Conservation (phyloP, 192 early-diverging fungal genomes). For the Geranomyces variabilis region DNA sequence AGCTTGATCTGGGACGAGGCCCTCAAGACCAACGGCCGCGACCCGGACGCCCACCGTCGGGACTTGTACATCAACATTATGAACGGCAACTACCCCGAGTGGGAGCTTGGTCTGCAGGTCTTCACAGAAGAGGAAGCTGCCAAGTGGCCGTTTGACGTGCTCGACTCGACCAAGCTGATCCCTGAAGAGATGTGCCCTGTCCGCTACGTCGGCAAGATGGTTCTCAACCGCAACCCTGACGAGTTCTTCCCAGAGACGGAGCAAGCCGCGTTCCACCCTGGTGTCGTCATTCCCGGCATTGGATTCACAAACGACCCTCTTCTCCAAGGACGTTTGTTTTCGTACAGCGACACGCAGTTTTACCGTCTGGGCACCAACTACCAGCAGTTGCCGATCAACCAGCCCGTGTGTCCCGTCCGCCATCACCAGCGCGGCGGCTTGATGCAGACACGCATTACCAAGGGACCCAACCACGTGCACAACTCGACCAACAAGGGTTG, state of each 20-base stretch:
- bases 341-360: slow-evolving; percentile 53
- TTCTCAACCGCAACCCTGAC: slow-evolving; percentile 78
- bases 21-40: slow-evolving; percentile 53
- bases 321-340: slow-evolving; percentile 84
- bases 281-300: slow-evolving; percentile 80
- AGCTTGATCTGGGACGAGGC: slow-evolving; percentile 69
- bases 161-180: slow-evolving; percentile 86
- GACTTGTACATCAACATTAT: slow-evolving; percentile 78
- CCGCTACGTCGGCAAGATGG: slow-evolving; percentile 74
- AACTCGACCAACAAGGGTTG: slow-evolving; percentile 24
- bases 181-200: slow-evolving; percentile 79
- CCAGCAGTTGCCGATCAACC: slow-evolving; percentile 81
- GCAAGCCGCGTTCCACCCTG: slow-evolving; percentile 79
- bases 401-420: slow-evolving; percentile 58
- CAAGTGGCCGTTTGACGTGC: slow-evolving; percentile 73
- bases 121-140: slow-evolving; percentile 73
- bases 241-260: slow-evolving; percentile 89
- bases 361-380: slow-evolving; percentile 68
- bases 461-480: slow-evolving; percentile 29
- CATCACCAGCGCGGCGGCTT: slow-evolving; percentile 80
- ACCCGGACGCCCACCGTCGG: slow-evolving; percentile 77
- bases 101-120: slow-evolving; percentile 72
- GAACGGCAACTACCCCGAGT: slow-evolving; percentile 69
- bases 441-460: slow-evolving; percentile 41
- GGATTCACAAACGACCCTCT: slow-evolving; percentile 78